phyloP scores from a whole-genome alignment of 108 stramenopile genomes.

The Nannochloropsis granulata region DNA sequence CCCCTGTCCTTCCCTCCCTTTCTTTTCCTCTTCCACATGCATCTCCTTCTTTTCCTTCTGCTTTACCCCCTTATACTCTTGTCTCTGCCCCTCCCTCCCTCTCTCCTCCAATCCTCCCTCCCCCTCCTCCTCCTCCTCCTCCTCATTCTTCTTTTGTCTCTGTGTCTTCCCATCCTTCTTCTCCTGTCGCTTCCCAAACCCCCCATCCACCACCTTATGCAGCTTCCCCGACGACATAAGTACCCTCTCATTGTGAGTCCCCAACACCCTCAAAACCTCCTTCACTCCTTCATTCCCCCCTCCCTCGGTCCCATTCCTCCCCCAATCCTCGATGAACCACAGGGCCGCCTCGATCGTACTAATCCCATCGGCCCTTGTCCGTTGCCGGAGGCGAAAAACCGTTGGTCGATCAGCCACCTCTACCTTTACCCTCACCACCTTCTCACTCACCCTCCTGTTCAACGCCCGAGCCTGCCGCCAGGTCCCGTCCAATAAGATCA shows the following conservation, averaged over 20 bases:
- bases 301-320: background rate
- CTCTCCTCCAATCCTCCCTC: too few relatives aligned
- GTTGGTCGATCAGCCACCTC: background rate
- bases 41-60: background rate
- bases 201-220: background rate
- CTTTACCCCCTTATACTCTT: background rate
- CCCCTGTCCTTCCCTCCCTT: too few relatives aligned
- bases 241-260: background rate
- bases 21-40: too few relatives aligned
- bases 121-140: too few relatives aligned
- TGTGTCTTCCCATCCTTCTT: background rate
- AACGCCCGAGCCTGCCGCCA: background rate
- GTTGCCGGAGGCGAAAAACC: background rate
- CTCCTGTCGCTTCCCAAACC: background rate
- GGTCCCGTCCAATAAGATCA: background rate
- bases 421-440: background rate
- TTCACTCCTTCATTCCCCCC: background rate
- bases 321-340: background rate
- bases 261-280: background rate
- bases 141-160: background rate
- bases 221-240: background rate
- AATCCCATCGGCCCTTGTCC: background rate
- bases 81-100: too few relatives aligned
- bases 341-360: background rate
- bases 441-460: background rate